Percentiles rank a stretch among this genome's conserved stretches.
phyloP scores from a whole-genome alignment of 2,329 filamentous ascomycete species.

The Sclerotinia spermophila region DNA sequence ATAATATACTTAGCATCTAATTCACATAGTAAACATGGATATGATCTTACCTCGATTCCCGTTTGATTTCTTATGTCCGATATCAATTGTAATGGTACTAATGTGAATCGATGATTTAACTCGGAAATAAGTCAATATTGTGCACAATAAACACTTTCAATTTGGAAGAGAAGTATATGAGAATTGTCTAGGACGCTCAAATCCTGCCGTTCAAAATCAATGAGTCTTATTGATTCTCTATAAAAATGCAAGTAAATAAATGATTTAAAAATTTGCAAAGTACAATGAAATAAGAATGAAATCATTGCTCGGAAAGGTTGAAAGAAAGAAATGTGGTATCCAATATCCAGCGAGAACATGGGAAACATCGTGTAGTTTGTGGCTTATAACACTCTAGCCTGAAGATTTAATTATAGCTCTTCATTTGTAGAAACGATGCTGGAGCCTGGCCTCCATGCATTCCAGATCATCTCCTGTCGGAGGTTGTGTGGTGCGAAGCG shows the following conservation, averaged over 20 bases:
- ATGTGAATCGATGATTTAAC: neutral
- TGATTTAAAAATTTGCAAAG: neutral
- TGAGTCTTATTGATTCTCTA: neutral
- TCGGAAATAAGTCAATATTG: neutral
- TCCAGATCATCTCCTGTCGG: neutral
- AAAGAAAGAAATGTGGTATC: neutral
- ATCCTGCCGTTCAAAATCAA: neutral
- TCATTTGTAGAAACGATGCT: neutral
- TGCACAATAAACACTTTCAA: neutral
- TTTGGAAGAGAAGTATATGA: neutral
- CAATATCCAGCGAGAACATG: neutral
- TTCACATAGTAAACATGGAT: neutral
- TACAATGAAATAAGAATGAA: neutral
- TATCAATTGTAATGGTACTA: neutral
- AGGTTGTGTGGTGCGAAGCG: neutral
- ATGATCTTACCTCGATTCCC: accelerated
- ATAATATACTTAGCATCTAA: neutral
- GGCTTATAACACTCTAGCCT: no score
- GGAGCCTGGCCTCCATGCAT: no score
- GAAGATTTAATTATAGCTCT: no score
- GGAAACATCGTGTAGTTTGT: neutral
- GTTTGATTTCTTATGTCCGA: neutral
- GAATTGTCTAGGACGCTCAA: neutral
- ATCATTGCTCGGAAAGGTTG: neutral
- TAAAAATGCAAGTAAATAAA: neutral